A percentile compares a stretch with the other conserved stretches of the same genome.
phyloP scores from a whole-genome alignment of 2,329 filamentous ascomycete genomes.

The Trichophyton simii region DNA sequence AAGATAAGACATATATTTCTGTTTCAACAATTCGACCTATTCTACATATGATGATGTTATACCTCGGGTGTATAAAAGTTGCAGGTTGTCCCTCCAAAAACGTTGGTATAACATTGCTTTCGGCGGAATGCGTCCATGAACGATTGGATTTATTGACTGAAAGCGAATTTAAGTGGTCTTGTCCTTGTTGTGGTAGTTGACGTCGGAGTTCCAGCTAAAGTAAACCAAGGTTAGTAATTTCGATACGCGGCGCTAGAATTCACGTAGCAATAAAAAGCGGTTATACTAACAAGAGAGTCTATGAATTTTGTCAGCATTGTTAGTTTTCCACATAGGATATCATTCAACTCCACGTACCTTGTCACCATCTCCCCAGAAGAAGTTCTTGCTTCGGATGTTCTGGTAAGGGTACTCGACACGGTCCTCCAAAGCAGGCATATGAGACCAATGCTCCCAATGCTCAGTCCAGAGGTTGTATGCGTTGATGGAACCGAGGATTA shows the following conservation, averaged over 20 bases:
- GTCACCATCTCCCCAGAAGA: constrained; percentile 86
- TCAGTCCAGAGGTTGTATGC: constrained; percentile 85
- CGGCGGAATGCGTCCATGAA: background rate
- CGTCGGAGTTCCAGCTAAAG: constrained; percentile 74
- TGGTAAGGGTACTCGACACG: constrained; percentile 89
- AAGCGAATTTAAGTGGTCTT: constrained; percentile 39
- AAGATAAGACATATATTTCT: background rate
- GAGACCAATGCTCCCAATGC: constrained; percentile 92
- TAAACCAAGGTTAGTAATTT: constrained; percentile 6
- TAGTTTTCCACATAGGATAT: background rate
- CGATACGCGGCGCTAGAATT: background rate
- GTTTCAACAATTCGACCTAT: constrained; percentile 2
- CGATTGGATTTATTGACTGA: background rate
- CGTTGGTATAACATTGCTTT: background rate
- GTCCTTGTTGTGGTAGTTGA: constrained; percentile 97
- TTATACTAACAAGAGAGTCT: constrained; percentile 3
- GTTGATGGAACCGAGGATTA: constrained; percentile 63
- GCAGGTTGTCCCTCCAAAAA: background rate
- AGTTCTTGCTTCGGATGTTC: constrained; percentile 97
- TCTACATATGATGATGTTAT: background rate
- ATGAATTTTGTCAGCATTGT: background rate
- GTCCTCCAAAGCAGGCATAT: constrained; percentile 80
- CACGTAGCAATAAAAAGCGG: background rate
- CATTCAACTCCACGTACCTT: constrained; percentile 48
- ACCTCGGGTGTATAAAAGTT: background rate